Evolutionary conservation across 495 filamentous ascomycete genomes (phyloP).

Genomic region (Daldinia concentrica): DNA sequence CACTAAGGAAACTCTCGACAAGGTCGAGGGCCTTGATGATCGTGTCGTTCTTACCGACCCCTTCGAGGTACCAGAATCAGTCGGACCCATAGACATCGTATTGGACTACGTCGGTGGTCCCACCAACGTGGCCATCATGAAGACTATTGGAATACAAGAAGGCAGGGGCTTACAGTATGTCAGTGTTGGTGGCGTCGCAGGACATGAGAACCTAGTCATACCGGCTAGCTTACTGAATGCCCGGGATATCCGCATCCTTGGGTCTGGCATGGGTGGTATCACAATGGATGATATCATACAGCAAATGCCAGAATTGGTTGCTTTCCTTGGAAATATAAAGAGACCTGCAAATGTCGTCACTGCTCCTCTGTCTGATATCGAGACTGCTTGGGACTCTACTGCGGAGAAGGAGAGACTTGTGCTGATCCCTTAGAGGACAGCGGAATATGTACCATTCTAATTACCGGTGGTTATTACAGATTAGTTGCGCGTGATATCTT

Average conservation of each 20-base stretch:
- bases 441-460: not conserved
- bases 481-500: too few relatives aligned
- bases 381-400: slow-evolving; percentile 13
- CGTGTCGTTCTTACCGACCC: slow-evolving; percentile 45
- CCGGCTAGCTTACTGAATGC: slow-evolving; percentile 14
- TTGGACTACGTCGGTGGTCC: slow-evolving; percentile 25
- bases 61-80: slow-evolving; percentile 40
- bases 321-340: slow-evolving; percentile 9
- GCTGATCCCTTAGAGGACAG: slow-evolving; percentile 23
- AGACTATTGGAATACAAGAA: not conserved
- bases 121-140: not conserved
- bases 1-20: slow-evolving; percentile 37
- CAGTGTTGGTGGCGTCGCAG: slow-evolving; percentile 12
- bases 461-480: too few relatives aligned
- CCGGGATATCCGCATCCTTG: slow-evolving; percentile 10
- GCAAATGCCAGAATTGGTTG: slow-evolving; percentile 13
- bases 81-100: slow-evolving; percentile 28
- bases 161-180: slow-evolving; percentile 22
- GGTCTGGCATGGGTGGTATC: slow-evolving; percentile 20
- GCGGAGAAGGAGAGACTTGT: slow-evolving; percentile 23
- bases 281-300: slow-evolving; percentile 17
- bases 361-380: slow-evolving; percentile 18
- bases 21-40: slow-evolving; percentile 47
- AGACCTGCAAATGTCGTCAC: slow-evolving; percentile 16
- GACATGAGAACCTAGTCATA: slow-evolving; percentile 6